Percentiles rank a stretch among this genome's conserved stretches.
Conservation (phyloP, 257 asterid genomes). For the Solanum microdontum region DNA sequence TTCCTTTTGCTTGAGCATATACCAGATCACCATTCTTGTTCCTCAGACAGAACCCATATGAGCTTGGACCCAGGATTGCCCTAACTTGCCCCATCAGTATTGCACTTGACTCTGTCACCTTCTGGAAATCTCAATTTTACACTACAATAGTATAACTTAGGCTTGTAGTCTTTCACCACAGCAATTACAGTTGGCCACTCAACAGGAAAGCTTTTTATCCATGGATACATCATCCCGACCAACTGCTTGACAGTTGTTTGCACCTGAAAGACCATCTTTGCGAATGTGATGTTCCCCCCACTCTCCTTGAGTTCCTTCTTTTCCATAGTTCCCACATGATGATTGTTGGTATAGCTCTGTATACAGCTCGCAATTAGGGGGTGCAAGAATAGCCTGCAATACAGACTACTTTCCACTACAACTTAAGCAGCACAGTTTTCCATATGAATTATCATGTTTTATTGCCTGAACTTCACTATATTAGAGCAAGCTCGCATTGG, state of each 20-base stretch:
- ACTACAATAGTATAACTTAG: neutral
- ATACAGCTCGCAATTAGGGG: neutral
- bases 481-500: neutral
- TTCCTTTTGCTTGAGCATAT: neutral
- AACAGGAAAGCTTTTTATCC: neutral
- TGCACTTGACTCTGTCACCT: neutral
- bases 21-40: neutral
- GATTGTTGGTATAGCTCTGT: neutral
- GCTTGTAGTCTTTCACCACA: neutral
- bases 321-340: neutral
- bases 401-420: neutral
- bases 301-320: neutral
- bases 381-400: neutral
- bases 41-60: neutral
- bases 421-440: neutral
- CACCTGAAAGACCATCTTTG: neutral
- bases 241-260: neutral
- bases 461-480: neutral
- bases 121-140: neutral
- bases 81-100: neutral
- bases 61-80: neutral
- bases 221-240: neutral
- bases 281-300: neutral
- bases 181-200: neutral
- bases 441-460: neutral